A percentile compares a stretch with the other conserved stretches of the same genome.
phyloP scores from a whole-genome alignment of 352 stramenopile species.

The Globisporangium uncinulatum region DNA sequence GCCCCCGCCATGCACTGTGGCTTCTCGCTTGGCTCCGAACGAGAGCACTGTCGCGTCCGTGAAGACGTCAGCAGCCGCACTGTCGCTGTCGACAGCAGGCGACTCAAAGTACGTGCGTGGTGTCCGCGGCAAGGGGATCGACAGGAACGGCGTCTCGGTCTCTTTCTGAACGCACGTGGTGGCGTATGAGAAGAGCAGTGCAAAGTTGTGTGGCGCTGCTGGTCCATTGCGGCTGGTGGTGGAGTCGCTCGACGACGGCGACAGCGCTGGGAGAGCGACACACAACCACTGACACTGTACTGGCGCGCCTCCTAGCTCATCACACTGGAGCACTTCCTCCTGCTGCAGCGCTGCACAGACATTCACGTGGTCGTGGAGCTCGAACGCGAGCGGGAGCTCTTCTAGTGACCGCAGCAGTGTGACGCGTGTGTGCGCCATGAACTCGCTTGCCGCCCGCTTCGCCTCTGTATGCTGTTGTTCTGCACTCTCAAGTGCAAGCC shows the following conservation, averaged over 20 bases:
- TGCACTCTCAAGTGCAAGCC: background rate
- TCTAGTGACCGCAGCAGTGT: constrained; percentile 37
- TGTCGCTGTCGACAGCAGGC: too few relatives aligned
- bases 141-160: constrained; percentile 22
- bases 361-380: constrained; percentile 24
- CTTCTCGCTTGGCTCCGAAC: constrained; percentile 51
- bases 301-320: background rate
- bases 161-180: constrained; percentile 4
- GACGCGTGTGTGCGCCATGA: constrained; percentile 30
- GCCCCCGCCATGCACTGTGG: constrained; percentile 52
- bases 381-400: constrained; percentile 34
- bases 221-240: background rate
- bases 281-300: constrained; percentile 45
- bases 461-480: background rate
- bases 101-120: constrained; percentile 10
- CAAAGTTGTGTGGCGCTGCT: constrained; percentile 32
- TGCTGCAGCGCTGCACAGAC: constrained; percentile 20
- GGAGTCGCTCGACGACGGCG: background rate
- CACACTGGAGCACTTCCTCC: constrained; percentile 4
- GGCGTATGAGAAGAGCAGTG: constrained; percentile 48
- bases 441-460: constrained; percentile 13
- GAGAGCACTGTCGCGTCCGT: constrained; percentile 62
- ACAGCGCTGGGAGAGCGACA: constrained; percentile 35
- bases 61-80: constrained; percentile 33
- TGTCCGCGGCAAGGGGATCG: constrained; percentile 47